Conservation (phyloP, 371 early-diverging fungal genomes). For the Apophysomyces ossiformis region DNA sequence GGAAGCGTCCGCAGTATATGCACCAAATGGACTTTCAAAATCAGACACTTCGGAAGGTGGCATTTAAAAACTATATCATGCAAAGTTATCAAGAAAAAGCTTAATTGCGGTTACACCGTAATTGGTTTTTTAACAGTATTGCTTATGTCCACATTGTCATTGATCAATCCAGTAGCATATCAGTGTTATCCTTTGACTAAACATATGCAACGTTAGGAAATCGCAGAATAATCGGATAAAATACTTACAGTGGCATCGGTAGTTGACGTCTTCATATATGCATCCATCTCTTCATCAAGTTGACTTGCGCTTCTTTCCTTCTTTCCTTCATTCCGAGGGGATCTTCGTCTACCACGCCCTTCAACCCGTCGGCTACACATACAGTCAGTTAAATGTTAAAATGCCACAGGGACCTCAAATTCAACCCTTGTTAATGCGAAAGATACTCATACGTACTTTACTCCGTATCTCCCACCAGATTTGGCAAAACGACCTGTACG, state of each 20-base stretch:
- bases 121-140: background rate
- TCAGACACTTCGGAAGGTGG: conserved; percentile 2
- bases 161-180: conserved; percentile 6
- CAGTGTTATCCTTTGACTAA: conserved; percentile 2
- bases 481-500: conserved; percentile 13
- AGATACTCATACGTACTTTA: conserved; percentile 15
- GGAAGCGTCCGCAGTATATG: conserved; percentile 3
- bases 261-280: conserved; percentile 36
- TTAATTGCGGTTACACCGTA: conserved; percentile 11
- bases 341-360: conserved; percentile 13
- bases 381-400: conserved; percentile 5
- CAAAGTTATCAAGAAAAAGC: conserved; percentile 4
- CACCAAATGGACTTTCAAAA: conserved; percentile 9
- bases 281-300: conserved; percentile 50
- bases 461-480: conserved; percentile 1
- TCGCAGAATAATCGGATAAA: background rate
- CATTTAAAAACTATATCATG: conserved; percentile 11
- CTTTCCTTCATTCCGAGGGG: conserved; percentile 12
- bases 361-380: conserved; percentile 6
- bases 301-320: conserved; percentile 33
- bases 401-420: conserved; percentile 1
- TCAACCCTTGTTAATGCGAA: background rate
- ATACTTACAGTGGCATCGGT: background rate
- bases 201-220: background rate
- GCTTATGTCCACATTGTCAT: background rate